Conservation (phyloP, 176 grass and related monocot genomes). For the Cocos nucifera region DNA sequence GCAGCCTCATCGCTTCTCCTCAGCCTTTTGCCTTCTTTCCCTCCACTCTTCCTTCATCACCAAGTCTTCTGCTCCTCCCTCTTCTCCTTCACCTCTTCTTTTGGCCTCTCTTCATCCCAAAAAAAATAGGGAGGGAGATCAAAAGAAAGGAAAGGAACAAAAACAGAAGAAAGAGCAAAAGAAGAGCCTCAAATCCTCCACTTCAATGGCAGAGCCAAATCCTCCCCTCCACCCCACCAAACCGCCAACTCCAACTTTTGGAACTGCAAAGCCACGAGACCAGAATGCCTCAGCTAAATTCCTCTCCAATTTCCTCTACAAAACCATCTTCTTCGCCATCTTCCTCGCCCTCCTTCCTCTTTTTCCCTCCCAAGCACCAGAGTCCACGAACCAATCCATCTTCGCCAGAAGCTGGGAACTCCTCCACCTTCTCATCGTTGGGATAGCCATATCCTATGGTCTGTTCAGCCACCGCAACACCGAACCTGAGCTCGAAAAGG, state of each 20-base stretch:
- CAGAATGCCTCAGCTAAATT: conserved; percentile 1
- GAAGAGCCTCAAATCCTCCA: too few relatives aligned
- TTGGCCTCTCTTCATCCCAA: too few relatives aligned
- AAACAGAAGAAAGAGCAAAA: too few relatives aligned
- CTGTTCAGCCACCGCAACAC: conserved; percentile 56
- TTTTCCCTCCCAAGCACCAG: conserved; percentile 35
- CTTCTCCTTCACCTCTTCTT: neutral
- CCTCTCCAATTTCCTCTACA: conserved; percentile 40
- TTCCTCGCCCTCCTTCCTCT: conserved; percentile 53
- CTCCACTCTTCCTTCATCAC: neutral
- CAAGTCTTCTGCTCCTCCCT: neutral
- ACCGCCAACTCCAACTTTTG: neutral
- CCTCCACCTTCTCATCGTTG: conserved; percentile 61
- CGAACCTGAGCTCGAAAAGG: conserved; percentile 23
- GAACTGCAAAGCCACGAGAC: neutral
- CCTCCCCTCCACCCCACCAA: neutral
- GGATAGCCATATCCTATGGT: conserved; percentile 67
- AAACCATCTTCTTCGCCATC: conserved; percentile 44
- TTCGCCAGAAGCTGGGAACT: conserved; percentile 56
- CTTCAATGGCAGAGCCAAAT: neutral
- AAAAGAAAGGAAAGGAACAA: too few relatives aligned
- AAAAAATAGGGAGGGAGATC: too few relatives aligned
- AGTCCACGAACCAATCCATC: conserved; percentile 13
- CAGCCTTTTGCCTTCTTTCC: neutral
- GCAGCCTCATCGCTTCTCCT: neutral